Conservation (phyloP, 1,284 basidiomycete genomes). For the Baeospora myosura region DNA sequence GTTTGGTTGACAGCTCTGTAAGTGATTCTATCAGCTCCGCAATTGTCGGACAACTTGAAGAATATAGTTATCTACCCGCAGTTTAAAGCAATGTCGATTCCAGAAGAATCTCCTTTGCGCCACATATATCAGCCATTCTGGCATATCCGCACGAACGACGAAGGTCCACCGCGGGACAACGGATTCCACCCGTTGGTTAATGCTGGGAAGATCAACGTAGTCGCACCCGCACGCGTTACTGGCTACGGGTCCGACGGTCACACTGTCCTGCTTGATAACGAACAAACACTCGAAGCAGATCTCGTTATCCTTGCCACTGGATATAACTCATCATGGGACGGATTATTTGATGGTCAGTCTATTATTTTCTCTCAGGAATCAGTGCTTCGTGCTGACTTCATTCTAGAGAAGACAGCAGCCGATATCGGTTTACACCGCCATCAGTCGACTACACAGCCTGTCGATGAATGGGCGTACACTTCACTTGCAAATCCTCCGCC, state of each 20-base stretch:
- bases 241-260: conserved; percentile 32
- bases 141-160: conserved; percentile 43
- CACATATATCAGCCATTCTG: conserved; percentile 36
- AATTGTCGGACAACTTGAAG: neutral
- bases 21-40: conserved; percentile 1
- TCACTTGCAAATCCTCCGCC: conserved; percentile 22
- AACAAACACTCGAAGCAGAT: conserved; percentile 30
- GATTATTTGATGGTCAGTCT: conserved; percentile 38
- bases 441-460: conserved; percentile 12
- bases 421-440: conserved; percentile 33
- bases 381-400: neutral
- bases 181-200: conserved; percentile 33
- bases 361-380: neutral
- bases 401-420: conserved; percentile 27
- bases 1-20: neutral
- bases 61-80: conserved; percentile 13
- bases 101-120: conserved; percentile 36
- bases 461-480: conserved; percentile 27
- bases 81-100: conserved; percentile 31
- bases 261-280: conserved; percentile 34
- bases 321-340: conserved; percentile 44
- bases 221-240: conserved; percentile 33
- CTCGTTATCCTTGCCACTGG: conserved; percentile 51
- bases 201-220: conserved; percentile 36
- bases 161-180: conserved; percentile 32